These are phyloP conservation scores for Tricholoma sp. DNA, from an alignment of 768 basidiomycete genomes.

Conservation along the genomic window DNA sequence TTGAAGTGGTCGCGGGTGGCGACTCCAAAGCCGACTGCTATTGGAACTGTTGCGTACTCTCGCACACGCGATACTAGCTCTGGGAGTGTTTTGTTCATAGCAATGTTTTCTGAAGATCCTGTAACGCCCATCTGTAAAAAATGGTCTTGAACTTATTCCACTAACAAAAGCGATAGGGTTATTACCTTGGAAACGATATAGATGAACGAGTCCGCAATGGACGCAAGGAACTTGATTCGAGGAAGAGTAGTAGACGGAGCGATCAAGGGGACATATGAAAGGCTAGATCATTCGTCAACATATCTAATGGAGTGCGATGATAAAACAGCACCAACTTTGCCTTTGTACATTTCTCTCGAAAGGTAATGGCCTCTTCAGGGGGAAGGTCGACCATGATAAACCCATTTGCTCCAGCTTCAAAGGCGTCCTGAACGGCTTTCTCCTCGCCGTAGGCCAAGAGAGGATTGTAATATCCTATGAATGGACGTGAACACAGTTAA, in stretches of 20 bases:
- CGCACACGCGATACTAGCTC: constrained; percentile 80
- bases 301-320: not conserved
- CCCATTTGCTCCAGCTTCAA: constrained; percentile 89
- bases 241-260: constrained; percentile 88
- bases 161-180: constrained; percentile 7
- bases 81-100: constrained; percentile 72
- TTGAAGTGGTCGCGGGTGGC: constrained; percentile 88
- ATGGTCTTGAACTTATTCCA: not conserved
- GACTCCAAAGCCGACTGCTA: constrained; percentile 96
- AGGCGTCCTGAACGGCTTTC: constrained; percentile 85
- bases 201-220: constrained; percentile 96
- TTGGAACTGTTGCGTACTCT: constrained; percentile 67
- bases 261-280: constrained; percentile 93
- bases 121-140: constrained; percentile 86
- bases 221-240: constrained; percentile 85
- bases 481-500: not conserved
- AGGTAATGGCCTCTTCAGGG: constrained; percentile 90
- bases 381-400: constrained; percentile 98
- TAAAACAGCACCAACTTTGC: constrained; percentile 53
- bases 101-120: constrained; percentile 72
- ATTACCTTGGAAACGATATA: constrained; percentile 94
- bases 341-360: constrained; percentile 82
- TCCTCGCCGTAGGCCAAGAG: constrained; percentile 94
- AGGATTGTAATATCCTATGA: constrained; percentile 93
- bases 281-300: constrained; percentile 35